A percentile compares a stretch with the other conserved stretches of the same genome.
These are phyloP conservation scores for Pseudonitzschia multiseries DNA, from an alignment of 108 stramenopile species.

Conservation along the genomic window DNA sequence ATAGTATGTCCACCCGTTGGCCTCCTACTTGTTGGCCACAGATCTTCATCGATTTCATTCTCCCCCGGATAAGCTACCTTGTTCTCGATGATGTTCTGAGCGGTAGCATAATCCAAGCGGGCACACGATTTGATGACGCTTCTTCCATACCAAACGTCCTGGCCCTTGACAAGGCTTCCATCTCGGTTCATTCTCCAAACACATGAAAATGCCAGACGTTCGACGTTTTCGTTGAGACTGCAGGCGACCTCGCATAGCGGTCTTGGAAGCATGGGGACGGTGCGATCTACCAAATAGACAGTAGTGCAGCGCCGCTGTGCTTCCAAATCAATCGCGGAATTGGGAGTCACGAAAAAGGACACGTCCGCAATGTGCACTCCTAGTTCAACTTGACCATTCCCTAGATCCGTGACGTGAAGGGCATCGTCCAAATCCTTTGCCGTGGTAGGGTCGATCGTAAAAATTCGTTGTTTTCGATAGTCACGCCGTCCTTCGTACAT, in stretches of 20 bases:
- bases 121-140: constrained; percentile 94
- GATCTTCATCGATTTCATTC: constrained; percentile 34
- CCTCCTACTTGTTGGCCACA: constrained; percentile 85
- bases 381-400: constrained; percentile 80
- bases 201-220: constrained; percentile 92
- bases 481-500: constrained; percentile 75
- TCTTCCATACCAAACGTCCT: constrained; percentile 90
- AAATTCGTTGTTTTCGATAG: constrained; percentile 77
- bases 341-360: constrained; percentile 83
- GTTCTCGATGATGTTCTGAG: constrained; percentile 92
- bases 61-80: constrained; percentile 62
- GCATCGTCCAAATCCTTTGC: constrained; percentile 97
- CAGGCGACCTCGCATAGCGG: constrained; percentile 93
- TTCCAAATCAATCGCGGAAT: constrained; percentile 87
- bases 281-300: constrained; percentile 93
- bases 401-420: constrained; percentile 73
- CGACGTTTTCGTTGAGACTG: constrained; percentile 93
- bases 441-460: constrained; percentile 95
- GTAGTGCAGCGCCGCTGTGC: constrained; percentile 90
- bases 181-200: constrained; percentile 94
- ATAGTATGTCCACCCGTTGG: constrained; percentile 82
- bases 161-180: constrained; percentile 77
- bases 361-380: constrained; percentile 99
- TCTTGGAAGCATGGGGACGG: constrained; percentile 91
- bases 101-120: constrained; percentile 92